Evolutionary conservation across 441 rosid species (phyloP).

Genomic region (Sinapis alba): DNA sequence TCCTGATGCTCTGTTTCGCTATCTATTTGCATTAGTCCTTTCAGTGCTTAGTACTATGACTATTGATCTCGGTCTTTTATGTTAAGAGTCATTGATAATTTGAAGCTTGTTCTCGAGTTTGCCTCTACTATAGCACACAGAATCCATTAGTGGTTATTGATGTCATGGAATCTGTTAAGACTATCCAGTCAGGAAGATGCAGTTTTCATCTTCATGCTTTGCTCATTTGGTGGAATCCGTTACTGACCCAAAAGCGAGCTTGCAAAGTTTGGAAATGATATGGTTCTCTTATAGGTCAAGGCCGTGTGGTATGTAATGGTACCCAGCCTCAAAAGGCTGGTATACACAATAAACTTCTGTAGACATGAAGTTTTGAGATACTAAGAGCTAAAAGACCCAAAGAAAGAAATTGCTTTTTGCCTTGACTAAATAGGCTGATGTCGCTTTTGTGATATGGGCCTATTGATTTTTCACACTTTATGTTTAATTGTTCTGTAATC

Average conservation of each 20-base stretch:
- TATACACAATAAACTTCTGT: neutral
- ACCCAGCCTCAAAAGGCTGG: neutral
- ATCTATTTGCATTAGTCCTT: neutral
- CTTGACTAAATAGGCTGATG: neutral
- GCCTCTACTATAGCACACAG: neutral
- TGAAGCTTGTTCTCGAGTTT: neutral
- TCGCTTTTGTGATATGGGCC: neutral
- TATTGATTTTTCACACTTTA: neutral
- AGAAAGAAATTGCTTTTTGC: slow-evolving; percentile 1
- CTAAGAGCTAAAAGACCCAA: neutral
- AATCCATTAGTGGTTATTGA: neutral
- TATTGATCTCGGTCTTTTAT: slow-evolving; percentile 7
- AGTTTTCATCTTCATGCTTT: neutral
- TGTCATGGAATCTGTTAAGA: slow-evolving; percentile 11
- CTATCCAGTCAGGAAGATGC: slow-evolving; percentile 4
- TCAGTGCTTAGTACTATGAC: neutral
- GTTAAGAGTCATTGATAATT: neutral
- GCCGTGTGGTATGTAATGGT: neutral
- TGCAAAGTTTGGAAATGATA: neutral
- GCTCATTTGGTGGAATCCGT: neutral
- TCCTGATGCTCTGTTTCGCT: neutral
- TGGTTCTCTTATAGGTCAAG: neutral
- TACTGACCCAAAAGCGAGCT: neutral
- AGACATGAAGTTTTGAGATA: neutral
- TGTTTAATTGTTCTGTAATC: neutral